Conservation (phyloP, 1,284 basidiomycete species). For the Irpex sp. region DNA sequence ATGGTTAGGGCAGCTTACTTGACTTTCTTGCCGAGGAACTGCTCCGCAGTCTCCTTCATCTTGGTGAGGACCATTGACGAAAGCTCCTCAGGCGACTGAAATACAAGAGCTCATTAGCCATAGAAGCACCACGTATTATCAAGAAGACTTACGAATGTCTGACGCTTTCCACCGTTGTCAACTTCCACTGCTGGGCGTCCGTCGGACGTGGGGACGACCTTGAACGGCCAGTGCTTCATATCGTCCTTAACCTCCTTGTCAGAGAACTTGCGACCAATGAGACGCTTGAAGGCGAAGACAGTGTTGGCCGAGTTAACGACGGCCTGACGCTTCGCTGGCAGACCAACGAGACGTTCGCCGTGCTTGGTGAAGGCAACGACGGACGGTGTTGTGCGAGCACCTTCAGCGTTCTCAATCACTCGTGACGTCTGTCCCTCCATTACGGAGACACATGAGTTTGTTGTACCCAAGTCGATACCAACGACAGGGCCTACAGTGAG, state of each 20-base stretch:
- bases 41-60: slow-evolving; percentile 94
- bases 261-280: slow-evolving; percentile 91
- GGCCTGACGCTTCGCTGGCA: slow-evolving; percentile 96
- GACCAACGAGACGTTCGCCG: slow-evolving; percentile 88
- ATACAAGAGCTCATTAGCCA: slow-evolving; percentile 6
- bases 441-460: slow-evolving; percentile 90
- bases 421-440: slow-evolving; percentile 95
- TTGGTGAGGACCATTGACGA: slow-evolving; percentile 87
- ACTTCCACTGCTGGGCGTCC: slow-evolving; percentile 76
- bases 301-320: slow-evolving; percentile 96
- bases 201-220: slow-evolving; percentile 67
- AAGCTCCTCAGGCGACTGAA: slow-evolving; percentile 72
- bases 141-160: slow-evolving; percentile 52
- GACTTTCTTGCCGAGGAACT: slow-evolving; percentile 89
- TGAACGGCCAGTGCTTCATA: slow-evolving; percentile 83
- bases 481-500: slow-evolving; percentile 62
- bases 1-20: slow-evolving; percentile 56
- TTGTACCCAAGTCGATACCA: slow-evolving; percentile 83
- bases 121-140: background rate
- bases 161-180: slow-evolving; percentile 67
- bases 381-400: slow-evolving; percentile 96
- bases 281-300: slow-evolving; percentile 93
- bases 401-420: slow-evolving; percentile 97
- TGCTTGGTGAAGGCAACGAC: slow-evolving; percentile 98
- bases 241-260: slow-evolving; percentile 94